A percentile compares a stretch with the other conserved stretches of the same genome.
These are phyloP conservation scores for Silene latifolia DNA, from an alignment of 148 eudicot species.

Conservation along the genomic window DNA sequence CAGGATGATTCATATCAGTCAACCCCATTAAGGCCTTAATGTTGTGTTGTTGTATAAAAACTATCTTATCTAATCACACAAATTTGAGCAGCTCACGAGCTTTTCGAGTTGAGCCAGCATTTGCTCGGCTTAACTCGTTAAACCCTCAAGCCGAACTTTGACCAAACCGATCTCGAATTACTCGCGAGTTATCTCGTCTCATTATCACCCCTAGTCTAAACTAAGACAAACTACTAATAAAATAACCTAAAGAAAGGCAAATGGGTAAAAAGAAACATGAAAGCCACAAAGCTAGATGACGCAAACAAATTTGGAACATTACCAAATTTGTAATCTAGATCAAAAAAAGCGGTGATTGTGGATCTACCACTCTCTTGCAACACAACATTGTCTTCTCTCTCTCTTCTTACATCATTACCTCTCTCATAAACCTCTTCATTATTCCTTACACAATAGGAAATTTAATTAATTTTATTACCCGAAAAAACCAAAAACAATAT, in stretches of 20 bases:
- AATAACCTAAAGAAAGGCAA: background rate
- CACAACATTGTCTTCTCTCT: background rate
- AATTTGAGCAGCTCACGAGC: too few relatives aligned
- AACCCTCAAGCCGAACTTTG: too few relatives aligned
- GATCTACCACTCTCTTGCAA: constrained; percentile 18
- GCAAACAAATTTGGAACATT: constrained; percentile 15
- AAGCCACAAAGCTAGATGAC: background rate
- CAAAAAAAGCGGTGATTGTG: constrained; percentile 25
- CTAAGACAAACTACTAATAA: too few relatives aligned
- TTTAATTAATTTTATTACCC: background rate
- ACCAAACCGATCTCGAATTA: too few relatives aligned
- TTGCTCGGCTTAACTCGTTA: too few relatives aligned
- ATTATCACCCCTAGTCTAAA: too few relatives aligned
- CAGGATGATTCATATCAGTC: too few relatives aligned
- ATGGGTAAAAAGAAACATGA: background rate
- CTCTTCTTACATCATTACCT: background rate
- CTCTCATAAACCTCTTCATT: background rate
- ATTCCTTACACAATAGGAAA: background rate
- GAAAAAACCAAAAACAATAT: background rate
- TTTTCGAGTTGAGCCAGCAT: too few relatives aligned
- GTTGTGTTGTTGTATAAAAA: too few relatives aligned
- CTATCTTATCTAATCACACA: too few relatives aligned
- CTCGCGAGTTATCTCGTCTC: too few relatives aligned
- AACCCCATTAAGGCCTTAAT: too few relatives aligned
- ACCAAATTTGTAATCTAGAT: background rate